Percentiles rank a stretch among this genome's conserved stretches.
Evolutionary conservation across 1,139 yeast genomes (phyloP).

Genomic region (Blastobotrys arbuscula): DNA sequence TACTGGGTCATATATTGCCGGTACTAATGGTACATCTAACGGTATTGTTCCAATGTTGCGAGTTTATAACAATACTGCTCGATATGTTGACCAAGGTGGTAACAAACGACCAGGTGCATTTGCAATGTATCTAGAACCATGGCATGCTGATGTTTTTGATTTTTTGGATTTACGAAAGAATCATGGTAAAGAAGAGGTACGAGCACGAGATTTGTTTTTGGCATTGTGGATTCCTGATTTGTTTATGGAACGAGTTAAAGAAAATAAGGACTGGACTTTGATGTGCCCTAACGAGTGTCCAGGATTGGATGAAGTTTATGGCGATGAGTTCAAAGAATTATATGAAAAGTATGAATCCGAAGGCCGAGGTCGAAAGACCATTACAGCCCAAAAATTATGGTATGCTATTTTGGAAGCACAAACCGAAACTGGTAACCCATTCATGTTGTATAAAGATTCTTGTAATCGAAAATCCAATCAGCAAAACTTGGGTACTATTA

Average conservation of each 20-base stretch:
- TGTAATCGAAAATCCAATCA: slow-evolving; percentile 81
- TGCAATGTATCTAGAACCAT: slow-evolving; percentile 83
- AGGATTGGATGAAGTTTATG: slow-evolving; percentile 72
- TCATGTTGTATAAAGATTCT: slow-evolving; percentile 85
- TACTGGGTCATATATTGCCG: slow-evolving; percentile 81
- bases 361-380: slow-evolving; percentile 63
- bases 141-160: slow-evolving; percentile 86
- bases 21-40: slow-evolving; percentile 84
- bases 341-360: slow-evolving; percentile 68
- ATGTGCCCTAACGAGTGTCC: slow-evolving; percentile 89
- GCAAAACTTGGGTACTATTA: slow-evolving; percentile 79
- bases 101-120: slow-evolving; percentile 93
- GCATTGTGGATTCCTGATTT: slow-evolving; percentile 92
- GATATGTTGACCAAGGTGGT: slow-evolving; percentile 93
- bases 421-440: slow-evolving; percentile 91
- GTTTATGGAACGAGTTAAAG: slow-evolving; percentile 83
- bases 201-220: slow-evolving; percentile 85
- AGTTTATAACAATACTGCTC: slow-evolving; percentile 84
- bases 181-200: slow-evolving; percentile 85
- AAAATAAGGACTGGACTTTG: slow-evolving; percentile 73
- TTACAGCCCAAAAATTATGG: slow-evolving; percentile 88
- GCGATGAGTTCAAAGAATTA: slow-evolving; percentile 70
- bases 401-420: slow-evolving; percentile 81
- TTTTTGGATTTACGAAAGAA: slow-evolving; percentile 80
- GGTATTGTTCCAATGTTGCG: slow-evolving; percentile 88